Evolutionary conservation across 176 grass and related monocot species (phyloP), one percentile per base, ranked within the genome.

Genomic region (Microstegium vimineum): DNA sequence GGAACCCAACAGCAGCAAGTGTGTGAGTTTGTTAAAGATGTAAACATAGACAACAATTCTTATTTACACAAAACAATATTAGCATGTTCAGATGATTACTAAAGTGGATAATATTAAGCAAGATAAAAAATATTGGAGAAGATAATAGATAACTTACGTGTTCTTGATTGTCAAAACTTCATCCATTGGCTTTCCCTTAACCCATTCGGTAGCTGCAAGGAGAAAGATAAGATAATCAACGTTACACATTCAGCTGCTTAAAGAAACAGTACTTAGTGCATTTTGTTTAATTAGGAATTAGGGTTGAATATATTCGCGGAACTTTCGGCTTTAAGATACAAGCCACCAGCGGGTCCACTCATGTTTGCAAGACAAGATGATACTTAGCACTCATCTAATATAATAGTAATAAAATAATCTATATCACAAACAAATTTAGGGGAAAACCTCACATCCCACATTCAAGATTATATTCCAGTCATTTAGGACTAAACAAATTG

Each of bases 91-190:
- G 26, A 36, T 28, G 36, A 73, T 11, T 10, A 76, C 25, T 63
- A 26, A 5, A 11, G 16, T 5, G 25, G 11, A 15, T 16, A 78
- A 35, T 40, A 61, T 12, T 4, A 69, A 76, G 41, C 27, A 56
- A 34, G 18, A 15, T 5, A 0, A 73, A 73, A 22, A 64, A 73
- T 61, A 67, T 23, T 79, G 28, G 27, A 17, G 49, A 69, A 66
- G 17, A 38, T 74, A 14, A 38, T 26, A 51, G 12, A 75, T 32
- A 32, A 64, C 87, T 92, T 81, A 99, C 97, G 91, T 99, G 54
- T 99, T 99, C 75, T 94, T 99, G 71, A 99, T 99, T 37, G 91
- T 85, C 87, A 96, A 20, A 27, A 95, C 97, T 80, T 99, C 93
- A 77, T 99, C 93, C 87, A 84, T 99, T 66, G 91, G 91, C 62